phyloP scores from a whole-genome alignment of 129 eudicot genomes.

The Artemisia annua region DNA sequence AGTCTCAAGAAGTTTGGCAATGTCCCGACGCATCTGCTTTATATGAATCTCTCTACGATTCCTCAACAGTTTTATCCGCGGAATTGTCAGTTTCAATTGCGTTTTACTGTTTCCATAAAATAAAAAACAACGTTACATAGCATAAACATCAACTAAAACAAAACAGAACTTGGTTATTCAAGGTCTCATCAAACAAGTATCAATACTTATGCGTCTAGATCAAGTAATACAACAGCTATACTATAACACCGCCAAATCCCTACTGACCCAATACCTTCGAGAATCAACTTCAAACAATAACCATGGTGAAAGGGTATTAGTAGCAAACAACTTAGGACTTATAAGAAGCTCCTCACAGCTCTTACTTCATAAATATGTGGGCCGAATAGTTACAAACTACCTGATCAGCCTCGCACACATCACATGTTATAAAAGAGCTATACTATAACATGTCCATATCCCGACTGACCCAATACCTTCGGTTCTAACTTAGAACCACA shows the following conservation, averaged over 20 bases:
- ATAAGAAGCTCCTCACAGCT: no score
- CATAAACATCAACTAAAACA: background rate
- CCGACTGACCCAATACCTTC: no score
- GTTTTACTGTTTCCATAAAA: constrained; percentile 64
- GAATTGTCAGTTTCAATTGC: constrained; percentile 73
- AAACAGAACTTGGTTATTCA: background rate
- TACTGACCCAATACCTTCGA: no score
- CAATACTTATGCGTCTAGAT: background rate
- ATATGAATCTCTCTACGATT: constrained; percentile 89
- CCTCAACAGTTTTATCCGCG: constrained; percentile 86
- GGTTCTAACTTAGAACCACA: no score
- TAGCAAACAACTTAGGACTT: no score
- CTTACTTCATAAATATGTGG: no score
- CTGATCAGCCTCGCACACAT: no score
- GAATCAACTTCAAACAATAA: no score
- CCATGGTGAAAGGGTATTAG: no score
- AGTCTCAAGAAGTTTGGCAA: constrained; percentile 90
- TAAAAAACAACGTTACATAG: background rate
- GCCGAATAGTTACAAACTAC: no score
- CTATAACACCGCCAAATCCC: no score
- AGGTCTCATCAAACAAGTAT: background rate
- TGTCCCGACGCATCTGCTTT: constrained; percentile 93
- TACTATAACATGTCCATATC: background rate
- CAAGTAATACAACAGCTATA: background rate
- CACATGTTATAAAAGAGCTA: no score